These are phyloP conservation scores for Dactylorhiza incarnata DNA, from an alignment of 106 monocot genomes.

Conservation along the genomic window DNA sequence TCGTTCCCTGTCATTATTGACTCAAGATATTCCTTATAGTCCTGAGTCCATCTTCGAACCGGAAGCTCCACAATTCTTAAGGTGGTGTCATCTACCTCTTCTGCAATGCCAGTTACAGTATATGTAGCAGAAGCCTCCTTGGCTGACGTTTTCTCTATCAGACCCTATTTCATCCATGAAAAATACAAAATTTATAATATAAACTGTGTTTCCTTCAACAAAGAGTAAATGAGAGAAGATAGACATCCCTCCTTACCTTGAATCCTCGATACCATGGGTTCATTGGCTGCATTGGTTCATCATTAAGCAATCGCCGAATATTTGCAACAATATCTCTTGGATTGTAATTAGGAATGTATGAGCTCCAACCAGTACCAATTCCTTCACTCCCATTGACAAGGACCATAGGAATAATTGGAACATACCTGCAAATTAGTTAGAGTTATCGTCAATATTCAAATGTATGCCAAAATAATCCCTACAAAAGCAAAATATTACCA, in stretches of 20 bases:
- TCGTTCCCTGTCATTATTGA: slow-evolving; percentile 47
- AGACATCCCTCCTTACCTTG: slow-evolving; percentile 33
- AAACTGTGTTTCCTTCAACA: too few species aligned
- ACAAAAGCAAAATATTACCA: slow-evolving; percentile 38
- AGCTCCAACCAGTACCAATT: slow-evolving; percentile 99
- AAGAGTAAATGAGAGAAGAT: too few species aligned
- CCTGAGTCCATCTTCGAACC: slow-evolving; percentile 81
- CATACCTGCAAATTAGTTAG: slow-evolving; percentile 41
- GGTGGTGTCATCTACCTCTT: slow-evolving; percentile 56
- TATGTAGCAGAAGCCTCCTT: slow-evolving; percentile 76
- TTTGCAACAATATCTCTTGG: slow-evolving; percentile 85
- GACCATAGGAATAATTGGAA: slow-evolving; percentile 84
- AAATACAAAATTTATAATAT: background rate
- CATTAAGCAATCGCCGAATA: slow-evolving; percentile 66
- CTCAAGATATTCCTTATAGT: slow-evolving; percentile 83
- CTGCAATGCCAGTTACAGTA: slow-evolving; percentile 64
- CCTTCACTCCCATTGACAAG: slow-evolving; percentile 98
- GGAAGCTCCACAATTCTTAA: slow-evolving; percentile 80
- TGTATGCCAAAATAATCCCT: background rate
- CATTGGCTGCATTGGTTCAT: slow-evolving; percentile 72
- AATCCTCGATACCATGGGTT: slow-evolving; percentile 92
- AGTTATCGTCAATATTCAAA: background rate
- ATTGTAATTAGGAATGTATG: slow-evolving; percentile 90
- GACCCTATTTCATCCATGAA: slow-evolving; percentile 21
- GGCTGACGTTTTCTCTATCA: slow-evolving; percentile 65